Percentiles rank a stretch among this genome's conserved stretches.
Conservation (phyloP, 169 alveolate species). For the Plasmodium cynomolgi region DNA sequence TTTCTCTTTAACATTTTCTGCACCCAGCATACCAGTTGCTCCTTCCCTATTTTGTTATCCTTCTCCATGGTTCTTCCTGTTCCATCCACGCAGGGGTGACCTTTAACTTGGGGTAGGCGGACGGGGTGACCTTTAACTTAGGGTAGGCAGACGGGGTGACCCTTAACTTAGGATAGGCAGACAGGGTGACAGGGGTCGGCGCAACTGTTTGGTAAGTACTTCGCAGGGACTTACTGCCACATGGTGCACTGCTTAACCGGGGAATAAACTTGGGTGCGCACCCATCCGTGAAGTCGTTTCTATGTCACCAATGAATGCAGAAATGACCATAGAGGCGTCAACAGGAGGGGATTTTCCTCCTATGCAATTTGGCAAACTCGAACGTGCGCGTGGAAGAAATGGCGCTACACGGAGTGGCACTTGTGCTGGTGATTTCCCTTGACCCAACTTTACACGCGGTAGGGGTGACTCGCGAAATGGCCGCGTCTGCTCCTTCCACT, state of each 20-base stretch:
- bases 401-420: neutral
- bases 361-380: neutral
- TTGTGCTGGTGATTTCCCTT: neutral
- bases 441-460: too few species aligned
- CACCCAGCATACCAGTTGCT: conserved; percentile 74
- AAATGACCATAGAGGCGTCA: too few species aligned
- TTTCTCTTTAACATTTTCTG: conserved; percentile 11
- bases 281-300: too few species aligned
- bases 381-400: neutral
- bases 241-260: too few species aligned
- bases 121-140: neutral
- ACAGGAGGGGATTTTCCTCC: too few species aligned
- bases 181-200: neutral
- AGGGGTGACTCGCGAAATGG: neutral
- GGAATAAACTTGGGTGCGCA: too few species aligned
- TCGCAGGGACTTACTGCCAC: too few species aligned
- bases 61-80: conserved; percentile 13
- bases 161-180: neutral
- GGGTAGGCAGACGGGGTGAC: neutral
- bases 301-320: too few species aligned
- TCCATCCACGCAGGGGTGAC: neutral
- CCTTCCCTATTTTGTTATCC: conserved; percentile 51
- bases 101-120: neutral
- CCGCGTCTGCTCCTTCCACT: neutral
- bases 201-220: too few species aligned